Percentiles rank a stretch among this genome's conserved stretches.
Evolutionary conservation across 768 basidiomycete genomes (phyloP).

Genomic region (Suillus americanus): DNA sequence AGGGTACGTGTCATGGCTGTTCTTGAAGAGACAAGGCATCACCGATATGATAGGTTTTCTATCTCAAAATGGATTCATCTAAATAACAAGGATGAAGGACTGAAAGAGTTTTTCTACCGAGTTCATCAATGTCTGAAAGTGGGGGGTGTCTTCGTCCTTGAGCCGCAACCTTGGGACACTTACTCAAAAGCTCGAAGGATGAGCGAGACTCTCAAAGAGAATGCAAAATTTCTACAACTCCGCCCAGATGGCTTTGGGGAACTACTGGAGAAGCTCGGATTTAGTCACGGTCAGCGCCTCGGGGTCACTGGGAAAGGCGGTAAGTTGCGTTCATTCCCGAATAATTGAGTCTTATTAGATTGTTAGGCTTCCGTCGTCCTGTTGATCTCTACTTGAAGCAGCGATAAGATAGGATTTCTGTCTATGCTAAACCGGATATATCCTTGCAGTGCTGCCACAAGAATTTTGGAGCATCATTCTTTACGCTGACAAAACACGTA

Average conservation of each 20-base stretch:
- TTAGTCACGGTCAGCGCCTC: conserved; percentile 45
- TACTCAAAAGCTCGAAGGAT: conserved; percentile 78
- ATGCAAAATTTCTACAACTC: conserved; percentile 51
- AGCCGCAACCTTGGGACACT: conserved; percentile 84
- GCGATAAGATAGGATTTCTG: not conserved
- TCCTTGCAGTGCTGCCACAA: not conserved
- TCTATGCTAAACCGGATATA: not conserved
- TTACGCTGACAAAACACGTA: not conserved
- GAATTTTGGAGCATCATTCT: not conserved
- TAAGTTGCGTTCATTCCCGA: conserved; percentile 27
- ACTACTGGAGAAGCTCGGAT: conserved; percentile 61
- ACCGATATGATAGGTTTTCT: conserved; percentile 57
- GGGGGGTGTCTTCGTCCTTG: conserved; percentile 72
- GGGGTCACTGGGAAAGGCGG: conserved; percentile 67
- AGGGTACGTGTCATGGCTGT: conserved; percentile 51
- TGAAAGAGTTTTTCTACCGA: conserved; percentile 66
- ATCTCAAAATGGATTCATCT: conserved; percentile 93
- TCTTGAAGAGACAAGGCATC: not conserved
- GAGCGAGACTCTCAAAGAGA: conserved; percentile 63
- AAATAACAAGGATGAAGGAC: conserved; percentile 71
- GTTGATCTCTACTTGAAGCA: not conserved
- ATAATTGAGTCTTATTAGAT: not conserved
- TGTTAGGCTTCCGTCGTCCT: not conserved
- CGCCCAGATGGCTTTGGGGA: conserved; percentile 64
- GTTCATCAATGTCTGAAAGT: conserved; percentile 55